Conservation (phyloP, 2,329 filamentous ascomycete species). For the Xylariales sp. region DNA sequence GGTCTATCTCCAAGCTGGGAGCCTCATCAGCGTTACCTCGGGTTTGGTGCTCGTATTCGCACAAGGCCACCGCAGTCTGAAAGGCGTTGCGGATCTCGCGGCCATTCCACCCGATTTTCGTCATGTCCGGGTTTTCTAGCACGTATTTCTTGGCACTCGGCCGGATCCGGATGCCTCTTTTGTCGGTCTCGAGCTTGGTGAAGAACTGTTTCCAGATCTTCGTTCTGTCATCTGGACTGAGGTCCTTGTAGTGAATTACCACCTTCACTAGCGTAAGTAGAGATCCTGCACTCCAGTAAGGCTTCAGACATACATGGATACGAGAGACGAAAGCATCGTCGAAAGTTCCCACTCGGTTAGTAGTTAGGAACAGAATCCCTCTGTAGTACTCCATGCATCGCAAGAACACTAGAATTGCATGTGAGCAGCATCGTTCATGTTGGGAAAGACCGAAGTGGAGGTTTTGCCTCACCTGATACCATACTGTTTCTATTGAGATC, state of each 20-base stretch:
- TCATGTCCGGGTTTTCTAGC: conserved; percentile 4
- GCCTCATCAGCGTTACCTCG: background rate
- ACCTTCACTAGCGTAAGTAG: too few relatives aligned
- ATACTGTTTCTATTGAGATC: conserved; percentile 11
- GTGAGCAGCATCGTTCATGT: background rate
- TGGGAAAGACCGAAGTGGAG: background rate
- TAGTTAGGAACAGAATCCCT: too few relatives aligned
- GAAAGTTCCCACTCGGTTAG: conserved; percentile 28
- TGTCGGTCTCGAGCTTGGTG: conserved; percentile 10
- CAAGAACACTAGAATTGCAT: conserved; percentile 15
- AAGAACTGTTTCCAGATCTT: conserved; percentile 21
- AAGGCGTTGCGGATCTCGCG: conserved; percentile 23
- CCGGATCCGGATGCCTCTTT: conserved; percentile 3
- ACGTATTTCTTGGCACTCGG: conserved; percentile 9
- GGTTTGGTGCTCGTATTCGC: conserved; percentile 12
- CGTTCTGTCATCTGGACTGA: conserved; percentile 3
- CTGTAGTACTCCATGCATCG: conserved; percentile 21
- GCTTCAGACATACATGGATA: conserved; percentile 26
- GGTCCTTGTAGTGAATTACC: conserved; percentile 22
- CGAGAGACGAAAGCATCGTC: conserved; percentile 33
- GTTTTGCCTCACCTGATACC: conserved; percentile 6
- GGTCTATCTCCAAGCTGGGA: background rate
- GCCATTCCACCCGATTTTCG: conserved; percentile 16
- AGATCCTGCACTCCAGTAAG: too few relatives aligned
- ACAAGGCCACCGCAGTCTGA: conserved; percentile 18